Evolutionary conservation across 331 rosid species (phyloP).

Genomic region (Acacia pycnantha): DNA sequence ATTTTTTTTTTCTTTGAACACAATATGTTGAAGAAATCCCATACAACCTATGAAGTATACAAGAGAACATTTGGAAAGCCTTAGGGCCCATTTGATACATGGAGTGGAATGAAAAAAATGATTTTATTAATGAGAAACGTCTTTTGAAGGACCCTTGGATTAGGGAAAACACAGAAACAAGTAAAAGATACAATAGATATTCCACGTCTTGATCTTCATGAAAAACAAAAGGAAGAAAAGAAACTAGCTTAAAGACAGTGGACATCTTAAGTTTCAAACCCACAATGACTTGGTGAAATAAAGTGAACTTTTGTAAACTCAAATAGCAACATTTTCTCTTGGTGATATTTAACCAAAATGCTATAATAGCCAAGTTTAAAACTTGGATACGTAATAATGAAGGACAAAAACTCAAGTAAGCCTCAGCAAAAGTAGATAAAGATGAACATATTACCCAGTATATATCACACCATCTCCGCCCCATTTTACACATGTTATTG

Average conservation of each 20-base stretch:
- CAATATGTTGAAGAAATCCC: background rate
- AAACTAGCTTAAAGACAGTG: background rate
- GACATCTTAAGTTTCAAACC: background rate
- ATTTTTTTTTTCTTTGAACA: background rate
- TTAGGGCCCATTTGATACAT: background rate
- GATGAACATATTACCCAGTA: conserved; percentile 63
- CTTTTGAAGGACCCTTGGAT: background rate
- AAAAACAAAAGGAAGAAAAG: too few relatives aligned
- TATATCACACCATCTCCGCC: conserved; percentile 98
- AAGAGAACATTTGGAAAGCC: background rate
- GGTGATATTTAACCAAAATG: background rate
- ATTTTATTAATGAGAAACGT: background rate
- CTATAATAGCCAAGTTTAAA: background rate
- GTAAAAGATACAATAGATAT: background rate
- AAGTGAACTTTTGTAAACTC: background rate
- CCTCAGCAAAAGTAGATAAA: background rate
- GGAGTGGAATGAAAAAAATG: background rate
- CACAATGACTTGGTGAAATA: background rate
- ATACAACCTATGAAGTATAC: too few relatives aligned
- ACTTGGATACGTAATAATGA: background rate
- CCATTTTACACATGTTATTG: conserved; percentile 97
- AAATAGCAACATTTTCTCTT: conserved; percentile 2
- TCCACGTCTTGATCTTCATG: background rate
- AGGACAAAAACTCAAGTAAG: conserved; percentile 4
- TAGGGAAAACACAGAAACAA: background rate